Evolutionary conservation across 805 yeast genomes (phyloP), one percentile per base, ranked within the genome.

Genomic region (Lachancea waltii): DNA sequence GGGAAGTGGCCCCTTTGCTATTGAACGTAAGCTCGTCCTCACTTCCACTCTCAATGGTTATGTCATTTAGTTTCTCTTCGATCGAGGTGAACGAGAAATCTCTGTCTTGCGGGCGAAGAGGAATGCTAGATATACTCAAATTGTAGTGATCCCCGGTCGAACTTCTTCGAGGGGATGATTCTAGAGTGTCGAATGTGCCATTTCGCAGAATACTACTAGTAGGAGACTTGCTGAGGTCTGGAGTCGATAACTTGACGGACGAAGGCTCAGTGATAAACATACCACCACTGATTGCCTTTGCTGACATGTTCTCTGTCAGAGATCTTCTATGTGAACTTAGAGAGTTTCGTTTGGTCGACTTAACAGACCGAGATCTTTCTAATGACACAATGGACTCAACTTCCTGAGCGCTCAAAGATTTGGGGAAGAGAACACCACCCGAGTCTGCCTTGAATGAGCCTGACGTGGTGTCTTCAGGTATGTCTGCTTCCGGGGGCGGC

Each of bases 341-440:
- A 1, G 65, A 59, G 39, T 52, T 56, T 29, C 63, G 35, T 38
- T 49, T 48, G 53, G 48, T 44, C 1, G 82, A 75, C 50, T 65
- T 71, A 0, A 80, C 65, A 0, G 86, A 79, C 51, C 73, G 70
- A 6, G 82, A 73, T 43, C 89, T 68, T 56, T 84, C 94, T 30
- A 84, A 53, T 6, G 81, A 72, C 2, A 81, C 80, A 41, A 84
- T 84, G 32, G 84, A 78, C 46, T 80, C 84, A 8, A 84, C 83
- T 51, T 84, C 94, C 36, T 72, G 75, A 0, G 73, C 67, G 41
- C 71, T 79, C 22, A 84, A 63, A 2, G 77, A 72, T 53, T 79
- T 82, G 0, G 94, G 94, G 56, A 84, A 84, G 18, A 83, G 57
- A 0, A 78, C 75, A 40, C 81, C 80, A 18, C 80, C 79, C 4